phyloP scores from a whole-genome alignment of 2,329 filamentous ascomycete genomes.

The Alternaria gansuensis region DNA sequence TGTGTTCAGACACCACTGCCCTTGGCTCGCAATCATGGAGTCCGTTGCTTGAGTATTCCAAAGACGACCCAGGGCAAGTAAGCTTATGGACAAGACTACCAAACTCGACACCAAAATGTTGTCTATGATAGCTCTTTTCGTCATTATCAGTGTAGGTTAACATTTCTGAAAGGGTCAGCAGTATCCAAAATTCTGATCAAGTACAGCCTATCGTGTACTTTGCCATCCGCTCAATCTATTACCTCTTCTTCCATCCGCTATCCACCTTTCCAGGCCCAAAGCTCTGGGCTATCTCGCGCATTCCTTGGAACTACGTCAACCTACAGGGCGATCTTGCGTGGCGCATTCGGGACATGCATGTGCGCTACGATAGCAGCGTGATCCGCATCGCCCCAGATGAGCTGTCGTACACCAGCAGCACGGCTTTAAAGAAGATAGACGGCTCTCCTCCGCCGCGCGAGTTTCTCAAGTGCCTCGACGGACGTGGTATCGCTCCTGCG shows the following conservation, averaged over 20 bases:
- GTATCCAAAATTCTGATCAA: background rate
- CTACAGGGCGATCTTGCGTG: conserved; percentile 4
- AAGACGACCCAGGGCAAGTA: background rate
- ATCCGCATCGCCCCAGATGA: conserved; percentile 13
- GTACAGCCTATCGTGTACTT: conserved; percentile 1
- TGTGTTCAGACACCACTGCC: background rate
- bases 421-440: conserved; percentile 11
- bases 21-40: background rate
- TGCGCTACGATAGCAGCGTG: conserved; percentile 9
- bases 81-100: background rate
- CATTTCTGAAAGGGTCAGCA: background rate
- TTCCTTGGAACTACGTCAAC: conserved; percentile 12
- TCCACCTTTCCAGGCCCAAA: conserved; percentile 18
- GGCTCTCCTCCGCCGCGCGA: conserved; percentile 17
- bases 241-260: conserved; percentile 9
- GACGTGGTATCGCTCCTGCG: conserved; percentile 10
- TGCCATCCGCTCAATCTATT: conserved; percentile 7
- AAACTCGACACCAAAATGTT: background rate
- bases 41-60: background rate
- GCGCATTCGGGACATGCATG: conserved; percentile 11
- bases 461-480: conserved; percentile 11
- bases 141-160: background rate
- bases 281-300: conserved; percentile 16
- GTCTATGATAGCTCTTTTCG: background rate
- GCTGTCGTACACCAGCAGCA: conserved; percentile 8